Evolutionary conservation across 805 yeast genomes (phyloP).

Genomic region (Candida coquimbonensis): DNA sequence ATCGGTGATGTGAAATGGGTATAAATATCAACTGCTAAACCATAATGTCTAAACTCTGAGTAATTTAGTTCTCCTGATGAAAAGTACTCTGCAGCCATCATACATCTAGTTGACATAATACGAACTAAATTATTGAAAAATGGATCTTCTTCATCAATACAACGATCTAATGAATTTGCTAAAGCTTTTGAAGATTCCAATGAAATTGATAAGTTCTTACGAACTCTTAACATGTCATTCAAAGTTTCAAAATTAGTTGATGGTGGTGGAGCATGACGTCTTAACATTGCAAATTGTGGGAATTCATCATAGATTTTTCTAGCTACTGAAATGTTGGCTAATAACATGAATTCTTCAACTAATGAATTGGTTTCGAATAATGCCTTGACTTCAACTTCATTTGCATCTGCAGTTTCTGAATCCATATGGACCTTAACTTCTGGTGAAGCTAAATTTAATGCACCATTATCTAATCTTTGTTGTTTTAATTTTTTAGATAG

Average conservation of each 20-base stretch:
- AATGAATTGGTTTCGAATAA: constrained; percentile 86
- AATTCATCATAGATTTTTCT: constrained; percentile 84
- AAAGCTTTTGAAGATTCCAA: constrained; percentile 83
- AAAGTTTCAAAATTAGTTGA: constrained; percentile 83
- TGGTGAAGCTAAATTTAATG: constrained; percentile 92
- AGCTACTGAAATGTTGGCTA: constrained; percentile 95
- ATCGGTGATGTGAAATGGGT: constrained; percentile 99
- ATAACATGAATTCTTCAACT: constrained; percentile 97
- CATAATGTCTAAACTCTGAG: constrained; percentile 92
- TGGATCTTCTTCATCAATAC: constrained; percentile 75
- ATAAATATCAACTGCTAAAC: constrained; percentile 93
- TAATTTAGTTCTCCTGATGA: constrained; percentile 85
- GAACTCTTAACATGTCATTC: constrained; percentile 80
- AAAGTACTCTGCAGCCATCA: constrained; percentile 99
- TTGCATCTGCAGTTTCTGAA: constrained; percentile 94
- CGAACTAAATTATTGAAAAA: constrained; percentile 90
- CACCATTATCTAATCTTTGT: constrained; percentile 88
- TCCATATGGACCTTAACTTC: constrained; percentile 97
- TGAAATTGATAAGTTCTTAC: constrained; percentile 69
- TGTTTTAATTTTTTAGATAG: constrained; percentile 83
- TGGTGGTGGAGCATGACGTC: constrained; percentile 98
- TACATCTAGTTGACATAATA: constrained; percentile 96
- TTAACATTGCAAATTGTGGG: constrained; percentile 97
- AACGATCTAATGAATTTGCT: constrained; percentile 89
- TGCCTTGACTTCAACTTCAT: constrained; percentile 87